Conservation (phyloP, 2,329 filamentous ascomycete genomes). For the Fusarium zealandicum region DNA sequence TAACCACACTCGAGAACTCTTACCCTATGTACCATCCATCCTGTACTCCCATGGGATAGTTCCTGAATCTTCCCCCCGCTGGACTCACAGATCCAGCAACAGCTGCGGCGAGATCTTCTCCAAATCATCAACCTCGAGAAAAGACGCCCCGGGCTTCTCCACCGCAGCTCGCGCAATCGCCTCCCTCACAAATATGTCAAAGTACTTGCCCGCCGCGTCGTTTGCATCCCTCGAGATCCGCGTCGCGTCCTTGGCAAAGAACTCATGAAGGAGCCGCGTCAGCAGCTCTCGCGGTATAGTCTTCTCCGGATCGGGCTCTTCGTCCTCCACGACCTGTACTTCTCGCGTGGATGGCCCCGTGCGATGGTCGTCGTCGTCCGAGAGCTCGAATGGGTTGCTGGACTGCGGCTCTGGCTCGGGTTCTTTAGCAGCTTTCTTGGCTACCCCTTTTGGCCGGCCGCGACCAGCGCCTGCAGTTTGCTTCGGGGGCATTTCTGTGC, state of each 20-base stretch:
- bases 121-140: constrained; percentile 86
- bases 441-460: constrained; percentile 46
- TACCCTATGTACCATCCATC: neutral
- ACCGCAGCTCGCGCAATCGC: constrained; percentile 80
- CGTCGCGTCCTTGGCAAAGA: constrained; percentile 76
- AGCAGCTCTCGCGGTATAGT: constrained; percentile 77
- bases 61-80: neutral
- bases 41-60: neutral
- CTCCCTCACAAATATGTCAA: constrained; percentile 91
- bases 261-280: constrained; percentile 77
- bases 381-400: constrained; percentile 49
- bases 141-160: constrained; percentile 69
- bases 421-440: constrained; percentile 34
- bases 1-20: neutral
- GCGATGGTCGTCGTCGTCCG: constrained; percentile 40
- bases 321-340: constrained; percentile 38
- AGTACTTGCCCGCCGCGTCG: constrained; percentile 78
- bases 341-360: constrained; percentile 31
- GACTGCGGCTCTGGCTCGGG: constrained; percentile 39
- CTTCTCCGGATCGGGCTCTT: constrained; percentile 49
- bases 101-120: constrained; percentile 88
- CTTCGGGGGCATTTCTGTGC: constrained; percentile 53
- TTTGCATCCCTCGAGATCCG: constrained; percentile 81
- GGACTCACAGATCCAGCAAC: constrained; percentile 78
- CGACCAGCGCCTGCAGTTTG: constrained; percentile 47